phyloP scores from a whole-genome alignment of 2,329 filamentous ascomycete species.

The Aschersonia sp. region DNA sequence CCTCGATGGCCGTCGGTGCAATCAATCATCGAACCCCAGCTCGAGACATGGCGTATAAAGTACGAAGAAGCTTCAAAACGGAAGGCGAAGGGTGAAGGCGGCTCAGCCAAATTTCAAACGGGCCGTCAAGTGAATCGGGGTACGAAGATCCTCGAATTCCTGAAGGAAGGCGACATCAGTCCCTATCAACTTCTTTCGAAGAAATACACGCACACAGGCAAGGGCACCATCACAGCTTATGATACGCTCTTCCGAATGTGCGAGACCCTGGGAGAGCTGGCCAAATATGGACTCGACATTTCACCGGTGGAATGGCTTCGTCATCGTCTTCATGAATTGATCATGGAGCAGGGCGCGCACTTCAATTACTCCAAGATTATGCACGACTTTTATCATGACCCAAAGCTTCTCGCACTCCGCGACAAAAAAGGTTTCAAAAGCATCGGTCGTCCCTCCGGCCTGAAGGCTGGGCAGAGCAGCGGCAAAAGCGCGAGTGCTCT shows the following conservation, averaged over 20 bases:
- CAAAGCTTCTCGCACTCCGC: constrained; percentile 32
- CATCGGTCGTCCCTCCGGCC: constrained; percentile 39
- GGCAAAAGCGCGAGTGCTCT: constrained; percentile 1
- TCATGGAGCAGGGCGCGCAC: constrained; percentile 23
- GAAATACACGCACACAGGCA: constrained; percentile 27
- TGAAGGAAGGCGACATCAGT: constrained; percentile 34
- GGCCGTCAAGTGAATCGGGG: constrained; percentile 43
- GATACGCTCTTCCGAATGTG: constrained; percentile 42
- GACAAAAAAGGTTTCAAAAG: constrained; percentile 40
- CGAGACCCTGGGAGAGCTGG: constrained; percentile 37
- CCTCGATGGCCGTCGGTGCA: constrained; percentile 33
- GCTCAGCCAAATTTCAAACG: constrained; percentile 34
- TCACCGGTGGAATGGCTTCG: constrained; percentile 41
- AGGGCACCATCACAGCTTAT: constrained; percentile 31
- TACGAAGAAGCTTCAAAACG: constrained; percentile 21
- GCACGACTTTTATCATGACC: constrained; percentile 41
- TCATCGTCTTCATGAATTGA: constrained; percentile 38
- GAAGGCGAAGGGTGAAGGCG: constrained; percentile 15
- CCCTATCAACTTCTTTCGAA: constrained; percentile 43
- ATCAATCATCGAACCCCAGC: constrained; percentile 24
- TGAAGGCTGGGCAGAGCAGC: constrained; percentile 17
- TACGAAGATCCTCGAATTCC: constrained; percentile 34
- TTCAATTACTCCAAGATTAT: constrained; percentile 38
- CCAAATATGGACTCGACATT: constrained; percentile 37
- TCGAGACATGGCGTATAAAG: constrained; percentile 34